Base-by-base conservation (phyloP, 2,329 filamentous ascomycete genomes). In the Fusarium odoratissimum region DNA sequence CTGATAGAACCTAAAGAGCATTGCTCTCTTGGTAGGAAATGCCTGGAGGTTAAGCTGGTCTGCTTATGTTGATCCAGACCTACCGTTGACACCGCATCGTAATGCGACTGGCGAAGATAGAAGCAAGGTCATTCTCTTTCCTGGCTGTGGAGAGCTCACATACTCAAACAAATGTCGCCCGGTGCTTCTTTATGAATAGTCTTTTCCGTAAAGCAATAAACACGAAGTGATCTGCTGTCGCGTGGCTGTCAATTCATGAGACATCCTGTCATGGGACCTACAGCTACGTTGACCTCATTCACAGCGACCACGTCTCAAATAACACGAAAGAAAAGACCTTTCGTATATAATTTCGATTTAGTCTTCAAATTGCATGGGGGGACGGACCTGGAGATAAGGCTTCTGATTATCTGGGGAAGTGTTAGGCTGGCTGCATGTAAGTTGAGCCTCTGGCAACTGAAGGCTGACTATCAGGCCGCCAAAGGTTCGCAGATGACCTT, bases 291-390 rank as follows among this genome's bases (percentile, higher is more conserved):
- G 19, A 51, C 30, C 17, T 35, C n/a, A 1, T 25, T 35, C n/a
- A 21, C 48, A 3, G 12, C 30, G n/a, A 25, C 48, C n/a, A 11
- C n/a, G 11, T 14, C n/a, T 8, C n/a, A 14, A 35, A 25, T 0
- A 25, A 14, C 10, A 35, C n/a, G 8, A 51, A 13, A 8, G 3
- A 25, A 25, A 23, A 7, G 30, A 8, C 8, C 16, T 35, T 19
- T 2, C 8, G 3, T 23, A 10, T 10, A 2, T 0, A 19, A 5
- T 9, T 0, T 19, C 5, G 6, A 23, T 33, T 13, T 4, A 19
- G 11, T 8, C 0, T 10, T 14, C 0, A 2, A 8, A 7, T 19
- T 19, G 0, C 5, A 23, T 11, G 3, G 1, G 8, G 30, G 6
- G 19, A 5, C 2, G 11, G 33, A n/a, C n/a, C 30, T 14, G 16